A percentile compares a stretch with the other conserved stretches of the same genome.
Evolutionary conservation across 164 flowering plant genomes (phyloP).

Genomic region (Echeveria elegans): DNA sequence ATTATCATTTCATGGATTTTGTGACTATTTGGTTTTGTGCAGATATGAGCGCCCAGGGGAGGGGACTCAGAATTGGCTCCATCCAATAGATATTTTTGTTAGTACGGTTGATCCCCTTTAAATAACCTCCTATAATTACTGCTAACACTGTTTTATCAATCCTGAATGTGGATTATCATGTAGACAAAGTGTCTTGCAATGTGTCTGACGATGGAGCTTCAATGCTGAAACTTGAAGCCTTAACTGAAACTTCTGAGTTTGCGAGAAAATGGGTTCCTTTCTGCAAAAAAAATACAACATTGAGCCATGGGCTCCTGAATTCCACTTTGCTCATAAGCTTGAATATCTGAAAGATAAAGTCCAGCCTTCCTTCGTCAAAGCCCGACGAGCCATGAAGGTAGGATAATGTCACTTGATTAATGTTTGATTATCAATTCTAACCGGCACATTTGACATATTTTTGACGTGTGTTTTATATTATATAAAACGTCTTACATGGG

Average conservation of each 20-base stretch:
- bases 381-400: slow-evolving; percentile 94
- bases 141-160: slow-evolving; percentile 96
- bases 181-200: slow-evolving; percentile 94
- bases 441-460: neutral
- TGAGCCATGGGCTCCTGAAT: slow-evolving; percentile 97
- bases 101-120: slow-evolving; percentile 98
- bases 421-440: too few species aligned
- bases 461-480: neutral
- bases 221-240: slow-evolving; percentile 88
- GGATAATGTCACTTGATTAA: neutral
- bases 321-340: slow-evolving; percentile 85
- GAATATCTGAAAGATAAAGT: slow-evolving; percentile 93
- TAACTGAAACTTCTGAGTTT: slow-evolving; percentile 91
- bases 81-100: slow-evolving; percentile 85
- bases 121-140: slow-evolving; percentile 92
- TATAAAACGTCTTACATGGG: neutral
- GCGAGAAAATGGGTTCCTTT: slow-evolving; percentile 98
- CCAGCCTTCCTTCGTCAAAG: slow-evolving; percentile 95
- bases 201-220: slow-evolving; percentile 99
- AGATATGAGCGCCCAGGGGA: slow-evolving; percentile 91
- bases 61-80: slow-evolving; percentile 88
- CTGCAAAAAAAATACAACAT: slow-evolving; percentile 87
- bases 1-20: neutral
- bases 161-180: slow-evolving; percentile 94
- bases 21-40: slow-evolving; percentile 2